Evolutionary conservation across 1,139 yeast species (phyloP).

Genomic region (Sugiyamaella pinicola): DNA sequence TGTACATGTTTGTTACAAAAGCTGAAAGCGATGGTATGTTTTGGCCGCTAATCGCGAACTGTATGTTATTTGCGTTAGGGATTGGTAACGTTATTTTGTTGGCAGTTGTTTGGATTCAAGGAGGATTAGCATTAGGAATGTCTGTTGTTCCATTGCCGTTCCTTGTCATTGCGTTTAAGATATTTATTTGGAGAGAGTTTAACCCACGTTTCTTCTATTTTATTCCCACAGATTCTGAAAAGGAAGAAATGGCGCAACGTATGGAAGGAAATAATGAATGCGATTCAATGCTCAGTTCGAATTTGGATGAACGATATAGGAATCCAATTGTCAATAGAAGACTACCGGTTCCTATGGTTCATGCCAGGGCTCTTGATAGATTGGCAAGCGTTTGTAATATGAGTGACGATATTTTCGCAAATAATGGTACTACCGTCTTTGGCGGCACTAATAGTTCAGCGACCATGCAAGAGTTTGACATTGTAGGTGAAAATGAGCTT

Average conservation of each 20-base stretch:
- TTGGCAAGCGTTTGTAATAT: constrained; percentile 31
- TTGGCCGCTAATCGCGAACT: constrained; percentile 45
- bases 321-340: constrained; percentile 40
- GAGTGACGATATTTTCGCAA: constrained; percentile 20
- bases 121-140: constrained; percentile 42
- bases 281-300: constrained; percentile 18
- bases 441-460: constrained; percentile 5
- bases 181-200: constrained; percentile 30
- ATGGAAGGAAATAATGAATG: constrained; percentile 5
- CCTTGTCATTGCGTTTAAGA: constrained; percentile 40
- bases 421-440: constrained; percentile 15
- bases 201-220: constrained; percentile 39
- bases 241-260: constrained; percentile 29
- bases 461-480: constrained; percentile 31
- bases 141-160: constrained; percentile 41
- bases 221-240: constrained; percentile 35
- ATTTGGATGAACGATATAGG: constrained; percentile 36
- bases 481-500: constrained; percentile 37
- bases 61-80: constrained; percentile 41
- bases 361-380: constrained; percentile 35
- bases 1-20: constrained; percentile 45
- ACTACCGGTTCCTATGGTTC: constrained; percentile 43
- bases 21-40: constrained; percentile 45
- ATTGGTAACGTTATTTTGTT: constrained; percentile 45
- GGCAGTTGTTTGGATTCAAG: constrained; percentile 46